Evolutionary conservation across 345 rosid genomes (phyloP).

Genomic region (Linum usitatissimum): DNA sequence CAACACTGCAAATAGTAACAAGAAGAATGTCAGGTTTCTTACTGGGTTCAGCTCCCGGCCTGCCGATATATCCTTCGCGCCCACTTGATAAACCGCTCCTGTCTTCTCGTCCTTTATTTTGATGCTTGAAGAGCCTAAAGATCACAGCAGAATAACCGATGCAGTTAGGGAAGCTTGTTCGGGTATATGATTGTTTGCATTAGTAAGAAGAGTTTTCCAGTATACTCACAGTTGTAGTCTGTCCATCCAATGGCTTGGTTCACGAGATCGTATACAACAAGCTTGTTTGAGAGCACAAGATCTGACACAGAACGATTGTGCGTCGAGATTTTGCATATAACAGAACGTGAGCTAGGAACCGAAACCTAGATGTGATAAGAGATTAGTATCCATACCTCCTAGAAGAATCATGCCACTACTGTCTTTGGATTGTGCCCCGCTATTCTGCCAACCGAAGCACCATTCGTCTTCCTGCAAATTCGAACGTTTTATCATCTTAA

Average conservation of each 20-base stretch:
- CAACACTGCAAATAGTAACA: background rate
- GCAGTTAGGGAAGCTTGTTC: background rate
- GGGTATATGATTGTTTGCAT: background rate
- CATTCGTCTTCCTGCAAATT: conserved; percentile 39
- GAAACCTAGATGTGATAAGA: background rate
- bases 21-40: background rate
- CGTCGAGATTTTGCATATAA: too few relatives aligned
- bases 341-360: background rate
- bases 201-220: background rate
- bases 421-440: conserved; percentile 46
- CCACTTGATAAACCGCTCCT: conserved; percentile 35
- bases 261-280: conserved; percentile 65
- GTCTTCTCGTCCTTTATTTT: conserved; percentile 42
- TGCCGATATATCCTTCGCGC: conserved; percentile 38
- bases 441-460: conserved; percentile 80
- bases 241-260: conserved; percentile 80
- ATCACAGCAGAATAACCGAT: conserved; percentile 1
- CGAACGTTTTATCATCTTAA: background rate
- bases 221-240: conserved; percentile 69
- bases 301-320: conserved; percentile 30
- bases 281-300: conserved; percentile 72
- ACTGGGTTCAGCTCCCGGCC: conserved; percentile 6
- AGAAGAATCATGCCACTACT: conserved; percentile 53
- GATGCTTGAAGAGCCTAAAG: conserved; percentile 70
- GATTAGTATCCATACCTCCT: conserved; percentile 45